Conservation (phyloP, 164 flowering plant species). For the Hamamelis virginiana region DNA sequence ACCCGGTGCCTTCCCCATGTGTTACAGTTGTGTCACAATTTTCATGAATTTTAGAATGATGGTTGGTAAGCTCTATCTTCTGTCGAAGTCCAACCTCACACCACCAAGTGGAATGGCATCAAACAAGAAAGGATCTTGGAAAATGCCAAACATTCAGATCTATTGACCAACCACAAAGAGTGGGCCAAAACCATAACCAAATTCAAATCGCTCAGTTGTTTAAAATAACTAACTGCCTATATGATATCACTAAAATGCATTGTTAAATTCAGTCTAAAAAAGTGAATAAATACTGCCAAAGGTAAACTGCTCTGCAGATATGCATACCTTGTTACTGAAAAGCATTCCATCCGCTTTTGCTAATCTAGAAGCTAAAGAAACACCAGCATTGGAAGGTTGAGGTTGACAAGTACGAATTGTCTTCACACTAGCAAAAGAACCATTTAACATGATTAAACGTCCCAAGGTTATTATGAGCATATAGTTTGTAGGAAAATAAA, state of each 20-base stretch:
- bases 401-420: constrained; percentile 92
- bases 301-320: background rate
- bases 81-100: background rate
- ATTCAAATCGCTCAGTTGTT: background rate
- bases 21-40: background rate
- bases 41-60: background rate
- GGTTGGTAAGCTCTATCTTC: background rate
- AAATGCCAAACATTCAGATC: background rate
- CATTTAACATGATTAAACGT: background rate
- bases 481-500: background rate
- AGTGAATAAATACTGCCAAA: background rate
- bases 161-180: background rate
- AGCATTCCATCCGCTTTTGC: constrained; percentile 61
- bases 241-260: background rate
- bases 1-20: too few relatives aligned
- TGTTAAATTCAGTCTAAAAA: background rate
- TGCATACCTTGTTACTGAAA: constrained; percentile 72
- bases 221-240: background rate
- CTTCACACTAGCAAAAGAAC: constrained; percentile 60
- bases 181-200: background rate
- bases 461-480: background rate
- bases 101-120: background rate
- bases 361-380: constrained; percentile 64
- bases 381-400: constrained; percentile 56
- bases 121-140: background rate